Percentiles rank a stretch among this genome's conserved stretches.
phyloP scores from a whole-genome alignment of 495 filamentous ascomycete genomes.

The Penicilliopsis zonata region DNA sequence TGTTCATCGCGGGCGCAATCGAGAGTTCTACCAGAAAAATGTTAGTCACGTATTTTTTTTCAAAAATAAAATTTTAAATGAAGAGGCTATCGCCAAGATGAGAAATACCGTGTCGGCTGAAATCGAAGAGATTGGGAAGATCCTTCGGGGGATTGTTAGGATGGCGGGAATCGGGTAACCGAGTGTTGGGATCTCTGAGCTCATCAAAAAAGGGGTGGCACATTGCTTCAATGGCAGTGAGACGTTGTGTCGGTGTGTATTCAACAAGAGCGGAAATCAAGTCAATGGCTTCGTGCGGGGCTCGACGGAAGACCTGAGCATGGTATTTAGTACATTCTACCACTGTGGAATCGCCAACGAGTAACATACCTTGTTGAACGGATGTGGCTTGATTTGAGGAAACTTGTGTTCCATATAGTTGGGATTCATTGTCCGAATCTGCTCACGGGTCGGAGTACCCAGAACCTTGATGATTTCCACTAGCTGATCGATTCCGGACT shows the following conservation, averaged over 20 bases:
- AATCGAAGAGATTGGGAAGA: slow-evolving; percentile 82
- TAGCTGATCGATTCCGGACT: slow-evolving; percentile 96
- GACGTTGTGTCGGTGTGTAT: slow-evolving; percentile 92
- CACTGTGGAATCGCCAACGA: too few relatives aligned
- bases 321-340: background rate
- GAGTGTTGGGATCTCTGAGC: slow-evolving; percentile 75
- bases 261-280: slow-evolving; percentile 87
- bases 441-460: slow-evolving; percentile 93
- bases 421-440: slow-evolving; percentile 99
- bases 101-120: slow-evolving; percentile 76
- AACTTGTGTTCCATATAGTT: slow-evolving; percentile 99
- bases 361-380: slow-evolving; percentile 73
- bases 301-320: slow-evolving; percentile 83
- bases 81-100: background rate
- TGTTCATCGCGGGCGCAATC: slow-evolving; percentile 78
- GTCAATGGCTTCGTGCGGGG: slow-evolving; percentile 83
- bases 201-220: slow-evolving; percentile 98
- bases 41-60: slow-evolving; percentile 7
- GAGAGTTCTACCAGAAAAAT: slow-evolving; percentile 62
- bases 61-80: slow-evolving; percentile 2
- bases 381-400: slow-evolving; percentile 98
- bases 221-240: slow-evolving; percentile 93
- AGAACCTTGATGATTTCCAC: slow-evolving; percentile 99
- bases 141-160: slow-evolving; percentile 63
- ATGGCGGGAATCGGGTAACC: slow-evolving; percentile 88